Conservation (phyloP, 768 basidiomycete species). For the Tulasnella sp. region DNA sequence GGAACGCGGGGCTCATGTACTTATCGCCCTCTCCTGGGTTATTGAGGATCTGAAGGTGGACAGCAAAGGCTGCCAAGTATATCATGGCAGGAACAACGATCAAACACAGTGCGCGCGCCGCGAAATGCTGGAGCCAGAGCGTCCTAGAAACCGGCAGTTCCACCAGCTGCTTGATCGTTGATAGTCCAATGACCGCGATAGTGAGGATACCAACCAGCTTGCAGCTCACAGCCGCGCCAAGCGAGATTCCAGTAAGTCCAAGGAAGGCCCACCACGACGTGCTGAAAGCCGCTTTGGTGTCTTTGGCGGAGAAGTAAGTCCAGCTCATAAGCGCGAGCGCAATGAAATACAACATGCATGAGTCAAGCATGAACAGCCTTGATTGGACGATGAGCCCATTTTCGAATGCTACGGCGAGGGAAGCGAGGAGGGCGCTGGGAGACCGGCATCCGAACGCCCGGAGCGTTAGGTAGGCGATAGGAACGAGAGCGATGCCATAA, state of each 20-base stretch:
- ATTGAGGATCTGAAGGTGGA: slow-evolving; percentile 82
- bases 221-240: slow-evolving; percentile 86
- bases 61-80: slow-evolving; percentile 94
- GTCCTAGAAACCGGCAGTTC: slow-evolving; percentile 67
- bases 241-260: slow-evolving; percentile 66
- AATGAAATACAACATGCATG: slow-evolving; percentile 96
- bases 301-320: slow-evolving; percentile 83
- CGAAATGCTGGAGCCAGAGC: slow-evolving; percentile 72
- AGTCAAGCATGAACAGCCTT: slow-evolving; percentile 91
- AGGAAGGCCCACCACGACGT: slow-evolving; percentile 89
- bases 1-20: slow-evolving; percentile 98
- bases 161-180: slow-evolving; percentile 76
- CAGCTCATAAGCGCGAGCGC: slow-evolving; percentile 79
- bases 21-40: slow-evolving; percentile 94
- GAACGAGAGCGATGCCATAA: slow-evolving; percentile 80
- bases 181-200: slow-evolving; percentile 82
- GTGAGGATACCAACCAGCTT: slow-evolving; percentile 99
- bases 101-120: slow-evolving; percentile 81
- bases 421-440: slow-evolving; percentile 80
- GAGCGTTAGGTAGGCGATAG: slow-evolving; percentile 84
- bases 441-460: slow-evolving; percentile 86
- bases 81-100: slow-evolving; percentile 75
- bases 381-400: slow-evolving; percentile 93
- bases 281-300: slow-evolving; percentile 72
- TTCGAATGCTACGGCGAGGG: slow-evolving; percentile 89